phyloP scores from a whole-genome alignment of 805 yeast species.

The Ogataea siamensis region DNA sequence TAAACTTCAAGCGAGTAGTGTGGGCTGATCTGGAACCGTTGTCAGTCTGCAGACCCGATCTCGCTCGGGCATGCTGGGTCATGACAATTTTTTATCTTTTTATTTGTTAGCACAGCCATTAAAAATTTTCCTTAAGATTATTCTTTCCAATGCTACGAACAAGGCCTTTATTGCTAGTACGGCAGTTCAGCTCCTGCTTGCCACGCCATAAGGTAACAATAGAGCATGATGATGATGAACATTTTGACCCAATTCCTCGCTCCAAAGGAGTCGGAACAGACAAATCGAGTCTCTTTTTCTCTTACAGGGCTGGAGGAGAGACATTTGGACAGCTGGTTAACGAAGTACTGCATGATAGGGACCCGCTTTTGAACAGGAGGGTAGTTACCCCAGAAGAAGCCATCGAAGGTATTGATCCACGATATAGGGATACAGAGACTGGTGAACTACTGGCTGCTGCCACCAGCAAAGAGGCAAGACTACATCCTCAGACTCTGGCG shows the following conservation, averaged over 20 bases:
- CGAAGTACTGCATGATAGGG: slow-evolving; percentile 35
- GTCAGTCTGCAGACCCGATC: not conserved
- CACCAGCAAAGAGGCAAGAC: slow-evolving; percentile 51
- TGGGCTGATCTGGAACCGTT: too few relatives aligned
- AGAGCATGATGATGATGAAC: slow-evolving; percentile 27
- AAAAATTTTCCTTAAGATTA: slow-evolving; percentile 5
- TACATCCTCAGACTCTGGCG: slow-evolving; percentile 53
- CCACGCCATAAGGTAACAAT: slow-evolving; percentile 15
- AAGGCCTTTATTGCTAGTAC: slow-evolving; percentile 1
- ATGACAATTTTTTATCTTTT: not conserved
- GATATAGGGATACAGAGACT: slow-evolving; percentile 33
- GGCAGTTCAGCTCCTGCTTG: slow-evolving; percentile 1
- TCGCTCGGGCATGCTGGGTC: not conserved
- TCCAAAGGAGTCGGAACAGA: slow-evolving; percentile 24
- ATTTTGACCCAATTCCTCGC: slow-evolving; percentile 15
- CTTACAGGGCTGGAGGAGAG: slow-evolving; percentile 38
- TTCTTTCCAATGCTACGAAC: slow-evolving; percentile 5
- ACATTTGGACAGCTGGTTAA: slow-evolving; percentile 43
- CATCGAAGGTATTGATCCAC: slow-evolving; percentile 31
- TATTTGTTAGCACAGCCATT: slow-evolving; percentile 10
- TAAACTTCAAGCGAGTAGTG: slow-evolving; percentile 1
- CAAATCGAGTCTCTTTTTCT: slow-evolving; percentile 31
- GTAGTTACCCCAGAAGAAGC: slow-evolving; percentile 40
- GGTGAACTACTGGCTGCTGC: slow-evolving; percentile 37
- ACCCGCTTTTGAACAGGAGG: slow-evolving; percentile 31